A percentile compares a stretch with the other conserved stretches of the same genome.
phyloP scores from a whole-genome alignment of 306 rosid genomes.

The Cicer chorassanicum region DNA sequence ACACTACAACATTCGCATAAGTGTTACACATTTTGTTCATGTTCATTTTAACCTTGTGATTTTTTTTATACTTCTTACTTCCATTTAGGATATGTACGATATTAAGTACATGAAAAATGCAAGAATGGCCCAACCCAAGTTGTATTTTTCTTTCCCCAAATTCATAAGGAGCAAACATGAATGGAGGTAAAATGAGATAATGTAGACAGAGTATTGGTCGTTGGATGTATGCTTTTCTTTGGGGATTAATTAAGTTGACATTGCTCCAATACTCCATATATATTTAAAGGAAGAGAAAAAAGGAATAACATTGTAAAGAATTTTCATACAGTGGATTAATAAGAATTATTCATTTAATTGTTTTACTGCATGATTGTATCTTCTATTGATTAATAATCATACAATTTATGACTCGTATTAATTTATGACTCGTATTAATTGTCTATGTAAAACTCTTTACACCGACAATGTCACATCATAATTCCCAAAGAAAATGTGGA shows the following conservation, averaged over 20 bases:
- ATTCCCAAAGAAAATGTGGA: no score
- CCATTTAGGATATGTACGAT: slow-evolving; percentile 20
- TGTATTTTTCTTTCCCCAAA: slow-evolving; percentile 2
- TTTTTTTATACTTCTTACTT: not conserved
- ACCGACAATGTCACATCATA: no score
- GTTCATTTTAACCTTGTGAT: slow-evolving; percentile 14
- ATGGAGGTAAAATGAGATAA: slow-evolving; percentile 7
- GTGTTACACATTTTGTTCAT: not conserved
- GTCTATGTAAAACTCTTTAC: no score
- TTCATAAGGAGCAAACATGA: slow-evolving; percentile 2
- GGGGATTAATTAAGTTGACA: not conserved
- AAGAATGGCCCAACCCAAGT: slow-evolving; percentile 35
- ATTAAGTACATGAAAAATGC: slow-evolving; percentile 8
- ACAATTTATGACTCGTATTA: no score
- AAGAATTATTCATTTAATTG: no score
- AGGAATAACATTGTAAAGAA: no score
- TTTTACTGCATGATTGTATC: no score
- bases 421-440: no score
- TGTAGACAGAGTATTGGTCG: not conserved
- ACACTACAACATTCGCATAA: slow-evolving; percentile 17
- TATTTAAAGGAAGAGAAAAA: not conserved
- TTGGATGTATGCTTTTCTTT: slow-evolving; percentile 18
- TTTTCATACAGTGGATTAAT: no score
- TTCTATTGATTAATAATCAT: no score
- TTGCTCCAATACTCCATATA: not conserved